Conservation (phyloP, 176 grass and related monocot genomes). For the Triticum urartu region DNA sequence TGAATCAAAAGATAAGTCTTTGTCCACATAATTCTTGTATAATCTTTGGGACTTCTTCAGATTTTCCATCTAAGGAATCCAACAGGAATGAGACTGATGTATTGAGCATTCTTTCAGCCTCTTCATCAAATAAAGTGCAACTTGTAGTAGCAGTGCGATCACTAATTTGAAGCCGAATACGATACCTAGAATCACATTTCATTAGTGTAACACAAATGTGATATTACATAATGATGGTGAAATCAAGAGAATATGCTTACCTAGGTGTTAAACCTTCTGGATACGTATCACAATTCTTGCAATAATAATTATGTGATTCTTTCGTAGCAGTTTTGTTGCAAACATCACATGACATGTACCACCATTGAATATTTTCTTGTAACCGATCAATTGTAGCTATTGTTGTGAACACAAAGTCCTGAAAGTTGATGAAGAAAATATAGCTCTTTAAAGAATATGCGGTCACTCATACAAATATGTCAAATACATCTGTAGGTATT, state of each 20-base stretch:
- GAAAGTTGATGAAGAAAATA: not conserved
- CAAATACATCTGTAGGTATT: not conserved
- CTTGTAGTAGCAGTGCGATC: too few species aligned
- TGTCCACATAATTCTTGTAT: not conserved
- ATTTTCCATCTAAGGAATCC: not conserved
- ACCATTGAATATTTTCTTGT: not conserved
- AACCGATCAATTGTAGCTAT: not conserved
- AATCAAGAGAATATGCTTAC: not conserved
- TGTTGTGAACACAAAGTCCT: not conserved
- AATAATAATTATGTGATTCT: not conserved
- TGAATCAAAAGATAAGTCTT: not conserved
- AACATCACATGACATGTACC: not conserved
- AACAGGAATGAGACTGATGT: not conserved
- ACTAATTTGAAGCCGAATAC: not conserved
- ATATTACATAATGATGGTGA: not conserved
- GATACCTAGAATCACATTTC: not conserved
- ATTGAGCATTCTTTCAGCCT: not conserved
- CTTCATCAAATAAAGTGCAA: constrained; percentile 2
- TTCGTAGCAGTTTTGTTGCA: too few species aligned
- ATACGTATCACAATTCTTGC: not conserved
- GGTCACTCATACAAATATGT: not conserved
- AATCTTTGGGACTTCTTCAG: not conserved
- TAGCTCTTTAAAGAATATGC: not conserved
- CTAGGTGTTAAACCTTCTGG: not conserved
- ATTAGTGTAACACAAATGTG: not conserved